Percentiles rank a stretch among this genome's conserved stretches.
Evolutionary conservation across 371 early-diverging fungal species (phyloP).

Genomic region (Mucor indicus): DNA sequence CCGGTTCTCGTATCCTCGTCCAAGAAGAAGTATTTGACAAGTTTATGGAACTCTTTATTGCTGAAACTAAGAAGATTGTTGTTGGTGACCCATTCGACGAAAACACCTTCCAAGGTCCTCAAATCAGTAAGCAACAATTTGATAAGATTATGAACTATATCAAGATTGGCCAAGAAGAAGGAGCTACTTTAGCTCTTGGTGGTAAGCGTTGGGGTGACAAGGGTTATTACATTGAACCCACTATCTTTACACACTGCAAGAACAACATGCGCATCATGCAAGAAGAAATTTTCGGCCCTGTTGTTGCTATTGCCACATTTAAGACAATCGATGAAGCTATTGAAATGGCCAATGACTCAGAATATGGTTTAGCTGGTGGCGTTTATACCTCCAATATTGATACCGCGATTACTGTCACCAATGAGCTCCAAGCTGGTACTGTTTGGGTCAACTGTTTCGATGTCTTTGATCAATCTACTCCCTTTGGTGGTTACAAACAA

Average conservation of each 20-base stretch:
- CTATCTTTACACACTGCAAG: conserved; percentile 67
- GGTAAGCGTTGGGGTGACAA: conserved; percentile 62
- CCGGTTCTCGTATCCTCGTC: conserved; percentile 79
- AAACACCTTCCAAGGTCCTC: conserved; percentile 65
- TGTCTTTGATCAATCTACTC: conserved; percentile 51
- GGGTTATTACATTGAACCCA: conserved; percentile 80
- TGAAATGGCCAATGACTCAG: conserved; percentile 67
- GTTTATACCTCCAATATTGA: conserved; percentile 71
- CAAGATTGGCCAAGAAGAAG: conserved; percentile 51
- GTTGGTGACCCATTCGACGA: conserved; percentile 60
- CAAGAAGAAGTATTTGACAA: conserved; percentile 68
- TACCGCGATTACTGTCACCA: conserved; percentile 59
- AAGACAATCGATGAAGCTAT: conserved; percentile 75
- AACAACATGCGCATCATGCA: conserved; percentile 65
- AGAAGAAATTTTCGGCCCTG: conserved; percentile 93
- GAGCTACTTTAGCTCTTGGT: conserved; percentile 60
- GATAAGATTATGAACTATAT: conserved; percentile 67
- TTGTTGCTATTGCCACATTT: conserved; percentile 75
- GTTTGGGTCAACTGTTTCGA: conserved; percentile 59
- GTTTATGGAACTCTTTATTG: conserved; percentile 66
- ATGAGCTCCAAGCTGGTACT: conserved; percentile 72
- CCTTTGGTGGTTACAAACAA: conserved; percentile 87
- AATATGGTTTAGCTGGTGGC: conserved; percentile 83
- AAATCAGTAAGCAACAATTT: conserved; percentile 73
- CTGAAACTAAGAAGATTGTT: conserved; percentile 48